phyloP scores from a whole-genome alignment of 1,139 yeast genomes.

The Geotrichum reessii region DNA sequence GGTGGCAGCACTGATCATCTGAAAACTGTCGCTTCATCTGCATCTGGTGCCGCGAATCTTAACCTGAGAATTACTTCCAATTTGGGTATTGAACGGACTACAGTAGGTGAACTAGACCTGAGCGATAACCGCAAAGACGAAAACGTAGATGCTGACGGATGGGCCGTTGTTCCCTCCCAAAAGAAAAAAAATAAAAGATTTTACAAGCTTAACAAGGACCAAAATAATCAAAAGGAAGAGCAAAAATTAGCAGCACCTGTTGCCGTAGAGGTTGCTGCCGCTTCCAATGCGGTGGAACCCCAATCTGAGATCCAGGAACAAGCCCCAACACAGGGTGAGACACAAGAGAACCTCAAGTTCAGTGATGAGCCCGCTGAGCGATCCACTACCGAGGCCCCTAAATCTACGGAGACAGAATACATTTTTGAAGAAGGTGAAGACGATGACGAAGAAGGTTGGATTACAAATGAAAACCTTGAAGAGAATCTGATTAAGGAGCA shows the following conservation, averaged over 20 bases:
- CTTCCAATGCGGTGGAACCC: background rate
- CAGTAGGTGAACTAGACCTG: slow-evolving; percentile 12
- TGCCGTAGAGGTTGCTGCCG: background rate
- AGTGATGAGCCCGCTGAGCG: slow-evolving; percentile 12
- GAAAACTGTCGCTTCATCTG: slow-evolving; percentile 31
- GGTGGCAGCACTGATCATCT: slow-evolving; percentile 44
- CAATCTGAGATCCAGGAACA: background rate
- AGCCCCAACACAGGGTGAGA: slow-evolving; percentile 4
- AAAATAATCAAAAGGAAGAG: slow-evolving; percentile 3
- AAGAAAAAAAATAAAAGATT: slow-evolving; percentile 22
- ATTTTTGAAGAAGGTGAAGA: slow-evolving; percentile 43
- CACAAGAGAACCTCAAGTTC: slow-evolving; percentile 12
- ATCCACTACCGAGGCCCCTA: slow-evolving; percentile 18
- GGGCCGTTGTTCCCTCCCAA: slow-evolving; percentile 29
- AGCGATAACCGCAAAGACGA: slow-evolving; percentile 16
- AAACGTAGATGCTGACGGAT: slow-evolving; percentile 30
- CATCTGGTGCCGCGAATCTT: slow-evolving; percentile 13
- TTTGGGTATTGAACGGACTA: slow-evolving; percentile 8
- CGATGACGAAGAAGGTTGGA: slow-evolving; percentile 79
- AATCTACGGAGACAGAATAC: slow-evolving; percentile 25
- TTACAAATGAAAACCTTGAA: slow-evolving; percentile 70
- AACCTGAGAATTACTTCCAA: slow-evolving; percentile 15
- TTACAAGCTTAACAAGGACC: slow-evolving; percentile 13
- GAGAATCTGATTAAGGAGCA: slow-evolving; percentile 30
- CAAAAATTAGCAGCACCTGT: background rate